Percentiles rank a stretch among this genome's conserved stretches.
Evolutionary conservation across 441 rosid genomes (phyloP).

Genomic region (Populus hybrid): DNA sequence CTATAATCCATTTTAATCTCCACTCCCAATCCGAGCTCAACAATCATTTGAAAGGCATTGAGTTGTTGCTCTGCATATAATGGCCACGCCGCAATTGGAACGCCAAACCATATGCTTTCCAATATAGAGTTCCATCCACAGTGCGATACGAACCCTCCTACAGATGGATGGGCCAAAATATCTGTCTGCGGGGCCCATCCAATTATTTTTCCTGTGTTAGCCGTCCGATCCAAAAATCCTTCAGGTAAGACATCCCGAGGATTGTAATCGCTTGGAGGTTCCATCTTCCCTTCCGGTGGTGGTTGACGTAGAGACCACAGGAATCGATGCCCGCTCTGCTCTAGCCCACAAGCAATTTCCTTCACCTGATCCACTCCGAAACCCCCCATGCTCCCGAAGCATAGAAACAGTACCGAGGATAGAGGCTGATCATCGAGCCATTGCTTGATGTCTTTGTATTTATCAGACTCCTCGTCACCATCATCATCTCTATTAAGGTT

Average conservation of each 20-base stretch:
- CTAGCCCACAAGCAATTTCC: neutral
- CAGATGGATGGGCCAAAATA: neutral
- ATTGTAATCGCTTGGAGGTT: neutral
- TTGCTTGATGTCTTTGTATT: neutral
- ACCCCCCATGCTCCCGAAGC: neutral
- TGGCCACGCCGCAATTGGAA: constrained; percentile 23
- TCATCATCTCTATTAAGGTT: neutral
- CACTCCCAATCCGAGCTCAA: constrained; percentile 22
- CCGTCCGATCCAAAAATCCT: neutral
- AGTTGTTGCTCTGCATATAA: constrained; percentile 25
- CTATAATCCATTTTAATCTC: constrained; percentile 13
- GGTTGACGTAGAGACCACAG: neutral
- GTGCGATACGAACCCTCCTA: neutral
- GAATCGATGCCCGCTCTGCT: neutral
- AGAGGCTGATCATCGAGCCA: neutral
- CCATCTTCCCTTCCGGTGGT: neutral
- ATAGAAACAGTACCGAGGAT: neutral
- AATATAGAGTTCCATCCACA: constrained; percentile 26
- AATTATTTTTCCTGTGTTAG: neutral
- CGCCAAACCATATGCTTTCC: constrained; percentile 20
- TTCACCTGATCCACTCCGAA: neutral
- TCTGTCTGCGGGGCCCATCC: neutral
- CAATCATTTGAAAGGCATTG: constrained; percentile 23
- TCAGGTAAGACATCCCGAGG: neutral
- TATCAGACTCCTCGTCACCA: neutral